Conservation (phyloP, 2,329 filamentous ascomycete genomes). For the Sarocladium strictum region DNA sequence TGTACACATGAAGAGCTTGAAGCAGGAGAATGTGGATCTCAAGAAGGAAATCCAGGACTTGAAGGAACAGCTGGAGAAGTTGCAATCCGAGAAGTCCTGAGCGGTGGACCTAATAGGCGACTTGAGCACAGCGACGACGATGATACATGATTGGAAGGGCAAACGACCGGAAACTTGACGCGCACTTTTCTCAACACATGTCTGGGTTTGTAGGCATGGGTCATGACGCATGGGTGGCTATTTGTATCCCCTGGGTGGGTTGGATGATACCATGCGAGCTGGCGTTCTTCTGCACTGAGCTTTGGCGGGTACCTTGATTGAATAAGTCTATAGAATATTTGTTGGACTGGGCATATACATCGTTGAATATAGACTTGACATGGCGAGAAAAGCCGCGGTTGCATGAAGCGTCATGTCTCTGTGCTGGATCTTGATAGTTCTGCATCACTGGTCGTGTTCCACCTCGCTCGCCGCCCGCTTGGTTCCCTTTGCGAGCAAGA, state of each 20-base stretch:
- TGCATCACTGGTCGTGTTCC: not conserved
- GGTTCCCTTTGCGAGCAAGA: conserved; percentile 42
- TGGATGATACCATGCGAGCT: not conserved
- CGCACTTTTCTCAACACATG: not conserved
- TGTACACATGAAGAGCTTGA: conserved; percentile 83
- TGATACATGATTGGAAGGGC: not conserved
- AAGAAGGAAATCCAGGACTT: conserved; percentile 35
- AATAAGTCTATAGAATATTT: conserved; percentile 4
- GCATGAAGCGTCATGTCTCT: not conserved
- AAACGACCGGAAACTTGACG: not conserved
- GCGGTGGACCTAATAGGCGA: not conserved
- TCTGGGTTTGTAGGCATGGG: not conserved
- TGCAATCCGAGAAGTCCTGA: conserved; percentile 13
- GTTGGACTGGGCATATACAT: not conserved
- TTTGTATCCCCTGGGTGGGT: not conserved
- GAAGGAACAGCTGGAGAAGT: conserved; percentile 24
- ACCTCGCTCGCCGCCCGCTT: not conserved
- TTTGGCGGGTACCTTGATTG: not conserved
- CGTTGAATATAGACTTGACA: conserved; percentile 3
- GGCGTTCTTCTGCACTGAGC: conserved; percentile 1
- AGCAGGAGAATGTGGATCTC: conserved; percentile 64
- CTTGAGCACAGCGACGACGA: not conserved
- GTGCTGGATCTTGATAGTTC: not conserved
- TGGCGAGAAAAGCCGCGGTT: not conserved
- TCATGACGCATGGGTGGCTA: not conserved